Conservation (phyloP, 768 basidiomycete genomes). For the Leccinellum rugosiceps region DNA sequence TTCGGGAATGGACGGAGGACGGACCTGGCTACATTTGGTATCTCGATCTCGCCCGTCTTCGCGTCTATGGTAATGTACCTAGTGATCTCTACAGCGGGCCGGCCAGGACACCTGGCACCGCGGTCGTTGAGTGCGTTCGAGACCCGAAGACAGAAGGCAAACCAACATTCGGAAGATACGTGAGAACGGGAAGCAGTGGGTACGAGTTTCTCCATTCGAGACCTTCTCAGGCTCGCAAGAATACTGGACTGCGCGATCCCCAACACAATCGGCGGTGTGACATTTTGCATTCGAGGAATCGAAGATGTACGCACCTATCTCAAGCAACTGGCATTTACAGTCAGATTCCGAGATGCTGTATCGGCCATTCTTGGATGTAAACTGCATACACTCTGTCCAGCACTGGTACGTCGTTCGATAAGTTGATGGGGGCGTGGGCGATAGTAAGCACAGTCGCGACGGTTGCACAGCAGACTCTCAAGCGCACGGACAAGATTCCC, state of each 20-base stretch:
- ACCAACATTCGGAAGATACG: constrained; percentile 72
- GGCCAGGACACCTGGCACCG: constrained; percentile 54
- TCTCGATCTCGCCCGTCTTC: constrained; percentile 46
- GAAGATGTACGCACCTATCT: constrained; percentile 41
- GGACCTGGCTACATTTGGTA: constrained; percentile 44
- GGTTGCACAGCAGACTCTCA: constrained; percentile 9
- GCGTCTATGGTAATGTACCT: constrained; percentile 47
- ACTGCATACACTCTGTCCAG: neutral
- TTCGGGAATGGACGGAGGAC: constrained; percentile 19
- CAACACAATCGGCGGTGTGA: constrained; percentile 3
- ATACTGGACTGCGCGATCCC: constrained; percentile 48
- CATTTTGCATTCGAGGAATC: neutral
- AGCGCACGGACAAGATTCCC: constrained; percentile 18
- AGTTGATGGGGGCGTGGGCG: neutral
- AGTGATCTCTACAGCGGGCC: constrained; percentile 71
- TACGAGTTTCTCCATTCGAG: constrained; percentile 21
- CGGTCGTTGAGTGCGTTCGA: constrained; percentile 4
- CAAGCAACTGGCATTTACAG: constrained; percentile 56
- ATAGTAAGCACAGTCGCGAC: neutral
- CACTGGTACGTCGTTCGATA: neutral
- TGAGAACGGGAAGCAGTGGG: constrained; percentile 70
- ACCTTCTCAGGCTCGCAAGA: constrained; percentile 47
- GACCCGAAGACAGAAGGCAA: neutral
- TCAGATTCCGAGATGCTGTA: neutral
- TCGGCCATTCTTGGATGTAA: constrained; percentile 5